Percentiles rank a stretch among this genome's conserved stretches.
These are phyloP conservation scores for Hymenoscyphus fraxineus DNA, from an alignment of 2,329 filamentous ascomycete genomes.

Conservation along the genomic window DNA sequence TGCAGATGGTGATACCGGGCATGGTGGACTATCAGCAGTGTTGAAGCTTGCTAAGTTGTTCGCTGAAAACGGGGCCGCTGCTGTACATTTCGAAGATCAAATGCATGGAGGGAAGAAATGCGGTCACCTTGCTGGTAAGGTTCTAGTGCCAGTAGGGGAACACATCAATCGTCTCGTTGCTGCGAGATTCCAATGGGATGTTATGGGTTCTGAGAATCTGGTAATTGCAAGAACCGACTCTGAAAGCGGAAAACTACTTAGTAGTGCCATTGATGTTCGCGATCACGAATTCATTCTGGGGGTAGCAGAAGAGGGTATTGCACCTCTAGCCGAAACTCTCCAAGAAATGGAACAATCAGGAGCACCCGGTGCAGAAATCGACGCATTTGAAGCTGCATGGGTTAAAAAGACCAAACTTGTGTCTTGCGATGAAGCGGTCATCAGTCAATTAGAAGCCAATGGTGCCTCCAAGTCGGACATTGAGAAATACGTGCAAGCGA, in stretches of 20 bases:
- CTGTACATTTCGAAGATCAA: slow-evolving; percentile 97
- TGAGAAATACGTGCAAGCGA: slow-evolving; percentile 61
- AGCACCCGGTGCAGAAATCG: slow-evolving; percentile 74
- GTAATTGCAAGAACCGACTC: slow-evolving; percentile 94
- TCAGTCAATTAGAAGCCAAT: slow-evolving; percentile 66
- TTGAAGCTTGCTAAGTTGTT: slow-evolving; percentile 97
- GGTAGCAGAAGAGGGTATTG: slow-evolving; percentile 67
- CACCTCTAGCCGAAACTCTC: slow-evolving; percentile 81
- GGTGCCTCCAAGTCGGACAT: slow-evolving; percentile 62
- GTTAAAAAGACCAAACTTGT: slow-evolving; percentile 80
- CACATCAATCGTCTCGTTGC: slow-evolving; percentile 95
- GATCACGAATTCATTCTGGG: slow-evolving; percentile 98
- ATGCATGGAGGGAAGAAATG: slow-evolving; percentile 98
- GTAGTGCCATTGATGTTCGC: slow-evolving; percentile 84
- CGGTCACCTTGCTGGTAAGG: slow-evolving; percentile 92
- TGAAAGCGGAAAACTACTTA: slow-evolving; percentile 86
- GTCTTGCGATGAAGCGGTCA: slow-evolving; percentile 87
- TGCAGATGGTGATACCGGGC: slow-evolving; percentile 93
- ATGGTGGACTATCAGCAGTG: slow-evolving; percentile 88
- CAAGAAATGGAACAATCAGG: slow-evolving; percentile 85
- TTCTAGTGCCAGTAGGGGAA: slow-evolving; percentile 87
- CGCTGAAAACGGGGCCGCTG: slow-evolving; percentile 92
- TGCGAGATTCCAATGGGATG: slow-evolving; percentile 93
- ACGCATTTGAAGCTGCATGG: slow-evolving; percentile 82
- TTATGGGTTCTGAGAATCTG: slow-evolving; percentile 94